Evolutionary conservation across 768 basidiomycete genomes (phyloP), one percentile per base, ranked within the genome.

Genomic region (Trametes gibbosa): DNA sequence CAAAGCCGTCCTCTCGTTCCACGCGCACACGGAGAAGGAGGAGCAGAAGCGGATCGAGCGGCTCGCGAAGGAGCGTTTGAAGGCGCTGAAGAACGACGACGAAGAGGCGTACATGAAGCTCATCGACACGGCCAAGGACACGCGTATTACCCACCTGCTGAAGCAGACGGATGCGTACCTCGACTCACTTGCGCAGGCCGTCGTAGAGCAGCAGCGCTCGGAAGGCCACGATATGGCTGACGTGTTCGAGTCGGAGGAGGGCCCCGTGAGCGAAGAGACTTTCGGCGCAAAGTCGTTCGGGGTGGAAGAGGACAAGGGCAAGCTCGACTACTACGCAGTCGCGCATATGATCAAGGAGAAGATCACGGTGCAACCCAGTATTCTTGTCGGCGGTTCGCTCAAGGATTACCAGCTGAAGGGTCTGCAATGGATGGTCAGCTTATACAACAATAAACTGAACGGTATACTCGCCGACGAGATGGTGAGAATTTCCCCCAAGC

Each of bases 81-180:
- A 92, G 77, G 97, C 96, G 8, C 85, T 98, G 65, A 95, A 96
- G 76, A 90, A 90, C 27, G 95, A 98, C 70, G 96, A 99, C 77
- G 97, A 99, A 78, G 97, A 98, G 75, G 95, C 93, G n/a, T 99
- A 99, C 74, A 89, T 98, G 84, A 95, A 95, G 71, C 89, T 99
- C 68, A 92, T 99, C 68, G 97, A 98, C 73, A 97, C 95, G 17
- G 96, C 96, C 58, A 99, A 99, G 73, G 97, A 99, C 68, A 98
- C 96, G 10, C 90, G 97, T 74, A 98, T 99, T 75, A 97, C 95
- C 0, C 97, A 98, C 74, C 79, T 98, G 25, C 79, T 99, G 56
- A 81, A 89, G 45, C 96, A 98, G 76, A 99, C 97, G 9, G 96
- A 99, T 67, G 67, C 86, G 0, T 99, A 94, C 75, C 86, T 99